phyloP scores from a whole-genome alignment of 2,329 filamentous ascomycete genomes.

The Hysterium pulicare region DNA sequence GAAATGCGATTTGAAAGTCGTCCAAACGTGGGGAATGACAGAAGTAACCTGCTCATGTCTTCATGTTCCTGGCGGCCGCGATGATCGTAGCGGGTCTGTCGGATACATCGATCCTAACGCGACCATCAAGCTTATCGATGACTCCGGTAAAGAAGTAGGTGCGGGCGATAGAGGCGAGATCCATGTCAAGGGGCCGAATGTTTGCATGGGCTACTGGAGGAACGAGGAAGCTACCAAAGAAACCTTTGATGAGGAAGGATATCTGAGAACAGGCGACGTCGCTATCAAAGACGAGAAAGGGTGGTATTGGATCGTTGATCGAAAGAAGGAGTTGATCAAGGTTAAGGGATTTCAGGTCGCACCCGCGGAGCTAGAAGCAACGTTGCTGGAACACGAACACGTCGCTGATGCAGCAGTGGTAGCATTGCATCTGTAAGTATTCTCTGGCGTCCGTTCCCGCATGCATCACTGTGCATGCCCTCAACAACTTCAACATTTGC shows the following conservation, averaged over 20 bases:
- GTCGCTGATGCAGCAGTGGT: slow-evolving; percentile 65
- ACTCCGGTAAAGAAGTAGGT: slow-evolving; percentile 37
- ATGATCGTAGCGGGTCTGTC: slow-evolving; percentile 33
- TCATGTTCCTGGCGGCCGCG: slow-evolving; percentile 34
- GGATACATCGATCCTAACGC: slow-evolving; percentile 37
- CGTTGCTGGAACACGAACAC: slow-evolving; percentile 51
- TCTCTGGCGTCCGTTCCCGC: slow-evolving; percentile 1
- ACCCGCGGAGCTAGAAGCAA: slow-evolving; percentile 56
- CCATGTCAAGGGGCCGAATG: slow-evolving; percentile 36
- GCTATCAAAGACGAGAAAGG: slow-evolving; percentile 30
- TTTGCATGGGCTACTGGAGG: slow-evolving; percentile 39
- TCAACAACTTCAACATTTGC: neutral
- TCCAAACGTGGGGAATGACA: slow-evolving; percentile 41
- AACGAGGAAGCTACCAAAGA: slow-evolving; percentile 37
- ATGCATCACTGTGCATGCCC: no score
- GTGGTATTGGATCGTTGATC: slow-evolving; percentile 29
- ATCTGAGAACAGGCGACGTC: slow-evolving; percentile 32
- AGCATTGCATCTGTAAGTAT: slow-evolving; percentile 25
- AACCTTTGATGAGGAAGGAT: slow-evolving; percentile 34
- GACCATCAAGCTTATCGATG: slow-evolving; percentile 38
- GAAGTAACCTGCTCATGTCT: slow-evolving; percentile 37
- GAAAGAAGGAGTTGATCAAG: slow-evolving; percentile 54
- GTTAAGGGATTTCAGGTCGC: slow-evolving; percentile 60
- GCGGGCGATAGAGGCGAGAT: slow-evolving; percentile 36
- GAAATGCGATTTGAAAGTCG: slow-evolving; percentile 31